Conservation (phyloP, 306 rosid genomes). For the Malus orientalis region DNA sequence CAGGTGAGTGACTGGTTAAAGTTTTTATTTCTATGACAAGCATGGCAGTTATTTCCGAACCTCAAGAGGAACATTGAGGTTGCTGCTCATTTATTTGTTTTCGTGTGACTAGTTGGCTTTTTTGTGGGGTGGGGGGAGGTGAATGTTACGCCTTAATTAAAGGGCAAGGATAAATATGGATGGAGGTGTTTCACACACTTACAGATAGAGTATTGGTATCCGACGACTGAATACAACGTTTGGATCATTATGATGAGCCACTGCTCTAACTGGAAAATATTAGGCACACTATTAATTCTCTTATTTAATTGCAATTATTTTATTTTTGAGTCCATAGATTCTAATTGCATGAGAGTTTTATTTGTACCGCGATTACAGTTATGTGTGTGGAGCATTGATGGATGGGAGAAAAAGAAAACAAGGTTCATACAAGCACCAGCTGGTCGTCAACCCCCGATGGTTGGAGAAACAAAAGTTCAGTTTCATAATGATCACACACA, state of each 20-base stretch:
- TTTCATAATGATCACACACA: slow-evolving; percentile 38
- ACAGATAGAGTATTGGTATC: background rate
- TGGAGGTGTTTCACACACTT: background rate
- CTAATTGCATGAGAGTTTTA: background rate
- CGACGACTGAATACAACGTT: background rate
- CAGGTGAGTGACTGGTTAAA: slow-evolving; percentile 18
- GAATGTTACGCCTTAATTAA: background rate
- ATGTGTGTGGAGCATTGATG: slow-evolving; percentile 41
- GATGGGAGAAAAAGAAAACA: slow-evolving; percentile 41
- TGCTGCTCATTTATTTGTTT: background rate
- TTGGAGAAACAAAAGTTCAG: slow-evolving; percentile 42
- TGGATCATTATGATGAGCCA: background rate
- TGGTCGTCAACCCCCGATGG: slow-evolving; percentile 33
- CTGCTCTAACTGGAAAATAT: background rate
- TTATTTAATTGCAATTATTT: background rate
- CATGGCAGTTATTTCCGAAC: background rate
- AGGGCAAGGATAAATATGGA: background rate
- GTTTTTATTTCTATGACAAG: background rate
- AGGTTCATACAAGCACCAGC: slow-evolving; percentile 36
- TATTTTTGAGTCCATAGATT: background rate
- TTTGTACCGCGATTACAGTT: slow-evolving; percentile 18
- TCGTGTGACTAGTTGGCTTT: background rate
- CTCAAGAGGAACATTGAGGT: background rate
- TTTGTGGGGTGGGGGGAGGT: background rate
- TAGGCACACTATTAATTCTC: background rate